Evolutionary conservation across 2,329 filamentous ascomycete species (phyloP), one percentile per base, ranked within the genome.

Genomic region (Aspergillus fischeri): DNA sequence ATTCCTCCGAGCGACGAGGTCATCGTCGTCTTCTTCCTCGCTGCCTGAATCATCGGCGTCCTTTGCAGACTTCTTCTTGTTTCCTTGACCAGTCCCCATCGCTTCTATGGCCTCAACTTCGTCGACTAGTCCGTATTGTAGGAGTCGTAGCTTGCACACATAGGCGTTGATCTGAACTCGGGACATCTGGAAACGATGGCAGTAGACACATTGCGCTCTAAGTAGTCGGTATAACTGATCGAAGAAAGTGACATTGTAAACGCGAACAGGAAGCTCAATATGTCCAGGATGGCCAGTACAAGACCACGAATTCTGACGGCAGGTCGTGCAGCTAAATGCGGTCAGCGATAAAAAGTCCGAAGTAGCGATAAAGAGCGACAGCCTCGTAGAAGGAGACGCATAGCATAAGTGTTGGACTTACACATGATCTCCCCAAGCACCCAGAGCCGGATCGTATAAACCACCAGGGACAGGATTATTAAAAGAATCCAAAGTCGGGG

Each of bases 181-280:
- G n/a, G 88, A 81, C 72, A 97, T 82, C 70, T 89, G 91, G 64
- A 99, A 86, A 56, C 87, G 86, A 70, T 92, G 88, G 76, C 95
- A 99, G 78, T 96, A 97, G 58, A 88, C 83, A 73, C 94, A 99
- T 74, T 93, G 89, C 54, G 91, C 89, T 65, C 92, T 87, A 21
- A 99, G 82, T 49, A 99, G 81, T 48, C 90, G 88, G 62, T 95
- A 84, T 53, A 92, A 84, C 73, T 97, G 92, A 71, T 97, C 92
- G 81, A 99, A 89, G 70, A 97, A 97, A 1, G 92, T 89, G n/a
- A 93, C 91, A 74, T 99, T 93, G 73, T 97, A 99, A 53, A 97
- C 90, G 49, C 90, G 91, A 11, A 92, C 88, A 14, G 94, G 92
- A 11, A 99, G 86, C 67, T 97, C 91, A 73, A 99, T 96, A 71